A percentile compares a stretch with the other conserved stretches of the same genome.
Evolutionary conservation across 257 asterid genomes (phyloP).

Genomic region (Ocimum tenuiflorum): DNA sequence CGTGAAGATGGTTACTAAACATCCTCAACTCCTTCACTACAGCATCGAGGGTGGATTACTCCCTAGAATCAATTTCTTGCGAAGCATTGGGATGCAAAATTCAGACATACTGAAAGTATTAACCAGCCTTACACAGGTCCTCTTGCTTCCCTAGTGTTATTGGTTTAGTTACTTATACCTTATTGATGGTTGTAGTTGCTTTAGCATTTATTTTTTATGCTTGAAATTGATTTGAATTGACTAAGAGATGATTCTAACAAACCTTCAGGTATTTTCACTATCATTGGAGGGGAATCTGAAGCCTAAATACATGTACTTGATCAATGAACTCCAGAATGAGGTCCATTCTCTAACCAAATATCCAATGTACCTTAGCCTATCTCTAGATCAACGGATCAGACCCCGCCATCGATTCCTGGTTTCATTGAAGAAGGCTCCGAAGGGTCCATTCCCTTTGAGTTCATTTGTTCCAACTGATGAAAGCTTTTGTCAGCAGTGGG

Average conservation of each 20-base stretch:
- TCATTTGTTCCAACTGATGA: conserved; percentile 89
- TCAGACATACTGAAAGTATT: conserved; percentile 69
- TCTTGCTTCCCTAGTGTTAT: conserved; percentile 15
- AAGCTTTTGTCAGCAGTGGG: conserved; percentile 92
- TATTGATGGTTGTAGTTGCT: conserved; percentile 12
- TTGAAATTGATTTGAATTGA: conserved; percentile 10
- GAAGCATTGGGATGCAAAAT: conserved; percentile 77
- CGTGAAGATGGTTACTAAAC: conserved; percentile 90
- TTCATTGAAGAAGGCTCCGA: conserved; percentile 79
- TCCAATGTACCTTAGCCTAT: conserved; percentile 82
- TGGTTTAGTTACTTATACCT: neutral
- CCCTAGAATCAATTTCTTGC: conserved; percentile 68
- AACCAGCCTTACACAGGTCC: conserved; percentile 88
- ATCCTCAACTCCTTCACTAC: conserved; percentile 93
- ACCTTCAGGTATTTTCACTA: conserved; percentile 74
- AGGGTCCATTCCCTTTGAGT: conserved; percentile 90
- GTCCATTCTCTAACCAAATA: conserved; percentile 77
- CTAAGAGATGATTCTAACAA: neutral
- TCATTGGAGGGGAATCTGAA: conserved; percentile 81
- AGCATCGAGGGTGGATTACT: conserved; percentile 83
- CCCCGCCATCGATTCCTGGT: conserved; percentile 92
- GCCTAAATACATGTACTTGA: conserved; percentile 85
- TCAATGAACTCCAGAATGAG: conserved; percentile 81
- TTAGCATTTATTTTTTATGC: neutral
- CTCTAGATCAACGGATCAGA: conserved; percentile 88